Evolutionary conservation across 352 stramenopile species (phyloP).

Genomic region (Nothophytophthora sp.): DNA sequence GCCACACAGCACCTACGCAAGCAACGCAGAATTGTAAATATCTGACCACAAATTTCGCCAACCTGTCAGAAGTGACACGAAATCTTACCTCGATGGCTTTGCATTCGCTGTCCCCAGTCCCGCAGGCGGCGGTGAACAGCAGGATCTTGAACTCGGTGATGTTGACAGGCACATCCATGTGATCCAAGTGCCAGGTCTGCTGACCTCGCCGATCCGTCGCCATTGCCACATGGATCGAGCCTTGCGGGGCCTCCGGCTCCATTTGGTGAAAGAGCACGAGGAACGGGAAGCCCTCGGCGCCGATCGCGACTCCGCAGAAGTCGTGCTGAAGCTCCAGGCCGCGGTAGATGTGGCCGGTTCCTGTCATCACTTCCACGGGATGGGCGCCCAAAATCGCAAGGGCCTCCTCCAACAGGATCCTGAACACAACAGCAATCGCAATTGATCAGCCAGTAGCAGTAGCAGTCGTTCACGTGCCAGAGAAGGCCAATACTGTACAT

Average conservation of each 20-base stretch:
- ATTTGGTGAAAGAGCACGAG: slow-evolving; percentile 54
- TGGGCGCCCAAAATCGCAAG: slow-evolving; percentile 32
- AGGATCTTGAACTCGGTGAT: slow-evolving; percentile 35
- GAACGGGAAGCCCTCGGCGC: slow-evolving; percentile 42
- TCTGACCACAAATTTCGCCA: not conserved
- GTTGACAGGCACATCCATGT: slow-evolving; percentile 35
- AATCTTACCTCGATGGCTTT: slow-evolving; percentile 37
- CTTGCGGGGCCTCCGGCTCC: slow-evolving; percentile 35
- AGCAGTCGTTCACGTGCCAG: not conserved
- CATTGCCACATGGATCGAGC: slow-evolving; percentile 31
- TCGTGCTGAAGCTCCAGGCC: slow-evolving; percentile 21
- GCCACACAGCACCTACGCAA: slow-evolving; percentile 26
- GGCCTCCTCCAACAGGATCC: slow-evolving; percentile 62
- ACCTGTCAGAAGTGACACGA: not conserved
- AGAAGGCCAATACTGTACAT: slow-evolving; percentile 23
- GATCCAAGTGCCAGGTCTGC: slow-evolving; percentile 22
- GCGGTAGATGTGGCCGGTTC: slow-evolving; percentile 28
- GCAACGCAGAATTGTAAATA: not conserved
- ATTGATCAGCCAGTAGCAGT: not conserved
- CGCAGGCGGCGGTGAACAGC: slow-evolving; percentile 37
- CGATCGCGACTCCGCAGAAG: slow-evolving; percentile 45
- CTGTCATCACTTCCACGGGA: slow-evolving; percentile 33
- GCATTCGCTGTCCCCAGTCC: slow-evolving; percentile 22
- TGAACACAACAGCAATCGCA: slow-evolving; percentile 10
- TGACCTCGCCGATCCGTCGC: slow-evolving; percentile 7